These are phyloP conservation scores for Eustoma russellianum DNA, from an alignment of 257 asterid species.

Conservation along the genomic window DNA sequence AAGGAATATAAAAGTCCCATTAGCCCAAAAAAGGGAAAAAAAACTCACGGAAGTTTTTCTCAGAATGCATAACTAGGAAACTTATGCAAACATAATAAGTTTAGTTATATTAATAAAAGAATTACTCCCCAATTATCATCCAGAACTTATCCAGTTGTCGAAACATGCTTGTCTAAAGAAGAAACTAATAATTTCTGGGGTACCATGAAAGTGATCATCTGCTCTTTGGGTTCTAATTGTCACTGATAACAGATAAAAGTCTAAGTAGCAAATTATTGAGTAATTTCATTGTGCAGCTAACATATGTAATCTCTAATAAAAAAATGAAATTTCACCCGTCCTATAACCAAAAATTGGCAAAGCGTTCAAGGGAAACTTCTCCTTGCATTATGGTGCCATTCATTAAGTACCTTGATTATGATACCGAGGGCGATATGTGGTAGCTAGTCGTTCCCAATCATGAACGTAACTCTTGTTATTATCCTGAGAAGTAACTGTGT, in stretches of 20 bases:
- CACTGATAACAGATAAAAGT: no score
- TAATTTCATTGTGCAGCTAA: not conserved
- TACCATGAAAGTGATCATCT: no score
- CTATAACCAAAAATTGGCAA: not conserved
- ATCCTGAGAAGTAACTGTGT: constrained; percentile 37
- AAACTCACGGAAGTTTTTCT: not conserved
- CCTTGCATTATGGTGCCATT: not conserved
- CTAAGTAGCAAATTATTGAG: not conserved
- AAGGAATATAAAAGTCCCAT: constrained; percentile 14
- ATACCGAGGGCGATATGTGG: constrained; percentile 74
- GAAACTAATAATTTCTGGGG: no score
- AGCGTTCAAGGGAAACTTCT: no score
- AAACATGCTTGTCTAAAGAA: no score
- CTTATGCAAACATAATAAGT: not conserved
- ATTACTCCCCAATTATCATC: no score
- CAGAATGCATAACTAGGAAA: no score
- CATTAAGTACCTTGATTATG: constrained; percentile 71
- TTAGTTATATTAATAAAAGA: no score
- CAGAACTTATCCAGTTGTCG: no score
- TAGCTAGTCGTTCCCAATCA: constrained; percentile 69
- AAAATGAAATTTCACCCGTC: not conserved
- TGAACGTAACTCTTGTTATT: constrained; percentile 29
- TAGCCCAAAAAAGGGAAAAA: not conserved
- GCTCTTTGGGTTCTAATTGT: not conserved
- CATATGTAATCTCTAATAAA: not conserved